Conservation (phyloP, 164 flowering plant species). For the Nymphaea colorata region DNA sequence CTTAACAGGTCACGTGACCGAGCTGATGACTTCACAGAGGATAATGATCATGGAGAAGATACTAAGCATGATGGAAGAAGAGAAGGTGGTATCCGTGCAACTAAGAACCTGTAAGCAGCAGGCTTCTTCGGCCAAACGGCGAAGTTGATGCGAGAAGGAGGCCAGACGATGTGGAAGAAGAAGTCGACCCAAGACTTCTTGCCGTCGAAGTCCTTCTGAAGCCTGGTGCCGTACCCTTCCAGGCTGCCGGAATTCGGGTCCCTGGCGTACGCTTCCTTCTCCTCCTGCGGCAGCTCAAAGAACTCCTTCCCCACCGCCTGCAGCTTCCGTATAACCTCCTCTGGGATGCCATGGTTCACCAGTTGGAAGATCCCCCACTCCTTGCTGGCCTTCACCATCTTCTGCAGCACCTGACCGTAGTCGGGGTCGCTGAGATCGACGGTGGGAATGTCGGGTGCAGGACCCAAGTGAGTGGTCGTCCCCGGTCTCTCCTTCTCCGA, state of each 20-base stretch:
- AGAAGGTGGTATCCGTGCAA: not conserved
- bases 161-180: slow-evolving; percentile 70
- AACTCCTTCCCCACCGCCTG: slow-evolving; percentile 58
- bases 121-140: slow-evolving; percentile 76
- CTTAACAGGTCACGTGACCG: not conserved
- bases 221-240: slow-evolving; percentile 69
- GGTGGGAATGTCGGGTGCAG: slow-evolving; percentile 33
- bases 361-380: slow-evolving; percentile 69
- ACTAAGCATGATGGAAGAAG: not conserved
- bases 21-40: not conserved
- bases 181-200: slow-evolving; percentile 77
- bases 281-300: slow-evolving; percentile 59
- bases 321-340: slow-evolving; percentile 30
- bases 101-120: slow-evolving; percentile 38
- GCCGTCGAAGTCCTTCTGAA: slow-evolving; percentile 53
- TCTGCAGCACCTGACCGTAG: slow-evolving; percentile 13
- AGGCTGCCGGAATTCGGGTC: slow-evolving; percentile 16
- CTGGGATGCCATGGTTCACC: slow-evolving; percentile 57
- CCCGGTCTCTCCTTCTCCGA: slow-evolving; percentile 22
- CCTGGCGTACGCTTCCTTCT: slow-evolving; percentile 50
- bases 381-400: slow-evolving; percentile 30
- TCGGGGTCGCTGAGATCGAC: slow-evolving; percentile 32
- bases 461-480: slow-evolving; percentile 19
- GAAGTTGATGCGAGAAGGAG: slow-evolving; percentile 45
- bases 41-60: not conserved